phyloP scores from a whole-genome alignment of 768 basidiomycete species.

The Macrolepiota fuliginosa region DNA sequence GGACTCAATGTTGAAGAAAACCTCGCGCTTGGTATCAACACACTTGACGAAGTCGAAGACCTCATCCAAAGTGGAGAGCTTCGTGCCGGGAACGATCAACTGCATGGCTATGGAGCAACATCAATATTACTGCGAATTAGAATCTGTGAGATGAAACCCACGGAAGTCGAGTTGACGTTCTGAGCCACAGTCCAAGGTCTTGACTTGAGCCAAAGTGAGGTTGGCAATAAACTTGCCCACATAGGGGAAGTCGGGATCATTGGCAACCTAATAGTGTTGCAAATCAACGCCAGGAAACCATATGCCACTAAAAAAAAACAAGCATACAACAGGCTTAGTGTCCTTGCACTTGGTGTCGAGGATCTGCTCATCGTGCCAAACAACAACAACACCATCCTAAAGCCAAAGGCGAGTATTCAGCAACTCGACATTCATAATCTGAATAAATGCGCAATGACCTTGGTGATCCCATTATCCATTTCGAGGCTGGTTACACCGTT shows the following conservation, averaged over 20 bases:
- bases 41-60: slow-evolving; percentile 76
- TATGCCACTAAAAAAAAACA: slow-evolving; percentile 3
- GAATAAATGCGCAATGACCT: slow-evolving; percentile 33
- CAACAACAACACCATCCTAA: slow-evolving; percentile 73
- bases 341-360: slow-evolving; percentile 63
- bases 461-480: slow-evolving; percentile 76
- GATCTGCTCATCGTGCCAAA: slow-evolving; percentile 80
- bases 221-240: slow-evolving; percentile 78
- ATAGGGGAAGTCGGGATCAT: slow-evolving; percentile 67
- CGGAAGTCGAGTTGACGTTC: slow-evolving; percentile 56
- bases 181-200: slow-evolving; percentile 80
- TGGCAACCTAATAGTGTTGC: slow-evolving; percentile 38
- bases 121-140: neutral
- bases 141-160: slow-evolving; percentile 30
- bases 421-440: neutral
- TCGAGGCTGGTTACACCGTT: slow-evolving; percentile 77
- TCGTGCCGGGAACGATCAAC: slow-evolving; percentile 62
- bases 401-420: neutral
- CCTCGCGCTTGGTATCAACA: slow-evolving; percentile 58
- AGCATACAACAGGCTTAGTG: slow-evolving; percentile 61
- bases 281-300: slow-evolving; percentile 5
- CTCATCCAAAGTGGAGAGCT: slow-evolving; percentile 71
- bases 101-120: slow-evolving; percentile 47
- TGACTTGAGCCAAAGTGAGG: slow-evolving; percentile 74
- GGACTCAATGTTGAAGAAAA: slow-evolving; percentile 79